A percentile compares a stretch with the other conserved stretches of the same genome.
These are phyloP conservation scores for Albizia julibrissin DNA, from an alignment of 306 rosid genomes.

Conservation along the genomic window DNA sequence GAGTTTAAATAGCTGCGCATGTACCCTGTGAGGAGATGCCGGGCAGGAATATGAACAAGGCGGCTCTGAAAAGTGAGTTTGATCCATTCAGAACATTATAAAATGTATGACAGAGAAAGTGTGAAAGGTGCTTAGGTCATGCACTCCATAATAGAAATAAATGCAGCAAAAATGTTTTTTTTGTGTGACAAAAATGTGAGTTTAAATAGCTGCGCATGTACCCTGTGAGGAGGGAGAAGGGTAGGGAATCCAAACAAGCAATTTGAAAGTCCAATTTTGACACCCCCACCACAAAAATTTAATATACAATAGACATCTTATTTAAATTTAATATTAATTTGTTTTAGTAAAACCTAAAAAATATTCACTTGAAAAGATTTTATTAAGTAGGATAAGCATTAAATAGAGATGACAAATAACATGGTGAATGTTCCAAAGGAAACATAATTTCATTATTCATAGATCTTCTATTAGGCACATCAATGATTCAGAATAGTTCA, in stretches of 20 bases:
- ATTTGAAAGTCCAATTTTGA: conserved; percentile 11
- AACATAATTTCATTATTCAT: too few relatives aligned
- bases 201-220: not conserved
- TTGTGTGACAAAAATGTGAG: not conserved
- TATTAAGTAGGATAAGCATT: not conserved
- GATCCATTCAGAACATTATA: conserved; percentile 28
- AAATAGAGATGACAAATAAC: too few relatives aligned
- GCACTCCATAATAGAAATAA: conserved; percentile 17
- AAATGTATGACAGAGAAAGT: not conserved
- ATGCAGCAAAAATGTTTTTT: not conserved
- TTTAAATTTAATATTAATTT: not conserved
- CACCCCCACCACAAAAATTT: conserved; percentile 18
- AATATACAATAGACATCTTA: conserved; percentile 16
- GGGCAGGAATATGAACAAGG: conserved; percentile 84
- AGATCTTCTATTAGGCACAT: too few relatives aligned
- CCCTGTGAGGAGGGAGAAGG: conserved; percentile 10
- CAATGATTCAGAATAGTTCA: too few relatives aligned
- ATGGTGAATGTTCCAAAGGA: too few relatives aligned
- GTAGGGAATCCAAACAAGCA: conserved; percentile 22
- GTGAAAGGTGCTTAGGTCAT: conserved; percentile 24
- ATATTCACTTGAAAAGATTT: not conserved
- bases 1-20: not conserved
- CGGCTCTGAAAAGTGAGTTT: conserved; percentile 63
- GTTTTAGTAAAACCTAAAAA: conserved; percentile 11
- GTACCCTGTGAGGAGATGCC: conserved; percentile 34